phyloP scores from a whole-genome alignment of 345 rosid genomes.

The Gossypium stocksii region DNA sequence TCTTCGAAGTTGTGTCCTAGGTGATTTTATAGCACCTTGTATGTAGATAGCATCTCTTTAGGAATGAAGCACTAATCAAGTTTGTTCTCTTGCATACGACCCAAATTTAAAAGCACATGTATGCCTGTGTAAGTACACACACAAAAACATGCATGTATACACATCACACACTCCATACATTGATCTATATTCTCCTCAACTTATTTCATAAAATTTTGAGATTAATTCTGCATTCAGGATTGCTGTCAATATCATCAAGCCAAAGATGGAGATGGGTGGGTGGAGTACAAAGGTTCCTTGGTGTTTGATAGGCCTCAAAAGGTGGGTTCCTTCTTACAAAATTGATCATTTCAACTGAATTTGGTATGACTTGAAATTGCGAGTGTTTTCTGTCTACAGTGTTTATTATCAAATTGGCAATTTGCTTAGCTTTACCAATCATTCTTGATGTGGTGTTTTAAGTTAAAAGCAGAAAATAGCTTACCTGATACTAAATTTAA shows the following conservation, averaged over 20 bases:
- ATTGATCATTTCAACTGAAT: neutral
- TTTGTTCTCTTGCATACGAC: neutral
- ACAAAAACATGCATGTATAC: neutral
- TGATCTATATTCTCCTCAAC: neutral
- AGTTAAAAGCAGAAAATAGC: neutral
- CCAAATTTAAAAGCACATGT: neutral
- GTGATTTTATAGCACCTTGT: neutral
- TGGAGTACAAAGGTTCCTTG: slow-evolving; percentile 90
- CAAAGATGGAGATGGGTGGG: slow-evolving; percentile 99
- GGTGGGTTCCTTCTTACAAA: slow-evolving; percentile 31
- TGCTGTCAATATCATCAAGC: slow-evolving; percentile 97
- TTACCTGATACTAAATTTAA: neutral
- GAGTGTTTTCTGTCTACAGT: neutral
- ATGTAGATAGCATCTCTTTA: neutral
- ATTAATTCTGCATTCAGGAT: slow-evolving; percentile 48
- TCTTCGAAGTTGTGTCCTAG: neutral
- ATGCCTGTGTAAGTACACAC: neutral
- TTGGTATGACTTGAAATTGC: neutral
- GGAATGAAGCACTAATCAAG: neutral
- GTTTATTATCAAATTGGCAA: neutral
- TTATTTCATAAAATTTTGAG: slow-evolving; percentile 14
- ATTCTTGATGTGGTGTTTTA: neutral
- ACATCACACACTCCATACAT: neutral
- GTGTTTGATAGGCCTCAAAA: slow-evolving; percentile 71
- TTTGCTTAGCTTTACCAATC: neutral